Base-by-base conservation (phyloP, 1,139 yeast species). In the Geotrichum candidum region DNA sequence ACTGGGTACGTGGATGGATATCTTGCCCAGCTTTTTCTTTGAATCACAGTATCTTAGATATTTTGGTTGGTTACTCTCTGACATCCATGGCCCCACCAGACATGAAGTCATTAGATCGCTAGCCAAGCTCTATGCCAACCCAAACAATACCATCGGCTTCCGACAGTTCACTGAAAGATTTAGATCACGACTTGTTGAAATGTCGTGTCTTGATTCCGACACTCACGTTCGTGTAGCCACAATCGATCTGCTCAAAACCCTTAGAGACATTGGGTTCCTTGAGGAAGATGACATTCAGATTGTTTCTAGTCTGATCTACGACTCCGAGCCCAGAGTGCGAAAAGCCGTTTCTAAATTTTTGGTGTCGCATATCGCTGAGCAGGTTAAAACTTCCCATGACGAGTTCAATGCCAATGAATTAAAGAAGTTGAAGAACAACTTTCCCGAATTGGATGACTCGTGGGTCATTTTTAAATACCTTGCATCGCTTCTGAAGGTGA, bases 41-140 rank as follows among this genome's bases (percentile, higher is more conserved):
- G 88, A 85, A 64, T 85, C 87, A 1, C 77, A 84, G 0, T 88
- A 84, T 70, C 78, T 91, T 64, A 82, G 92, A 64, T 89, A 88
- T 70, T 82, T 87, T 70, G 96, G 96, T 2, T 88, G 96, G 95
- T 78, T 90, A 27, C 76, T 91, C 56, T 85, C 94, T 9, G 98
- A 92, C 69, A 80, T 85, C 1, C 80, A 82, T 25, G 74, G 82
- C 18, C 67, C 73, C 2, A 95, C 90, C 0, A 80, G 96, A 66
- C 71, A 77, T 6, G 94, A 88, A 68, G 91, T 85, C 1, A 72
- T 88, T 25, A 83, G 80, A 66, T 80, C 82, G 2, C 74, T 92
- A 57, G 70, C 76, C 4, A 72, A 71, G 46, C 76, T 82, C 2
- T 83, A 78, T 65, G 84, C 82, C 66, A 81, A 77, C 60, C 73